Evolutionary conservation across 495 filamentous ascomycete genomes (phyloP).

Genomic region (Xylaria acuta): DNA sequence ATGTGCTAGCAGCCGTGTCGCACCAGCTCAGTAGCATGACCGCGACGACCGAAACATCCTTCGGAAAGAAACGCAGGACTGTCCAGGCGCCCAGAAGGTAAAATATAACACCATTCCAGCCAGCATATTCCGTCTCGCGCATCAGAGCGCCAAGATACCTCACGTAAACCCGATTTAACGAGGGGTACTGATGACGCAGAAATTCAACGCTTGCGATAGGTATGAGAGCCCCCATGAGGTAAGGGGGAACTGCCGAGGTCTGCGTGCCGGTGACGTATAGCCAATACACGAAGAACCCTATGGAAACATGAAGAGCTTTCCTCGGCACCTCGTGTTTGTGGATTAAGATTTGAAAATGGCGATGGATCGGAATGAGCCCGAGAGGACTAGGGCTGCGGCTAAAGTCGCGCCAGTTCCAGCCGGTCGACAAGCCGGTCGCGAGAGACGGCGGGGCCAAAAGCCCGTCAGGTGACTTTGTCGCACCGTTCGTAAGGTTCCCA

Average conservation of each 20-base stretch:
- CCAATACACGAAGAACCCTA: conserved; percentile 88
- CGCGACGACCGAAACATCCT: conserved; percentile 90
- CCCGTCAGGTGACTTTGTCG: conserved; percentile 58
- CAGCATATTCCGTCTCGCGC: conserved; percentile 91
- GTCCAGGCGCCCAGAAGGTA: conserved; percentile 90
- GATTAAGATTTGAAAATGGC: conserved; percentile 72
- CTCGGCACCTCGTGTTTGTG: conserved; percentile 81
- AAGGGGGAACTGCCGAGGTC: conserved; percentile 76
- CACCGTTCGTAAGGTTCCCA: conserved; percentile 40
- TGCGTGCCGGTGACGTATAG: conserved; percentile 81
- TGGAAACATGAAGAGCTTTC: conserved; percentile 85
- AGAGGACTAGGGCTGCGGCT: conserved; percentile 89
- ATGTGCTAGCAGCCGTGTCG: conserved; percentile 93
- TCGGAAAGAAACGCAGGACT: conserved; percentile 85
- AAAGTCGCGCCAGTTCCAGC: conserved; percentile 75
- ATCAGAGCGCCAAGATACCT: conserved; percentile 84
- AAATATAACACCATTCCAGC: conserved; percentile 96
- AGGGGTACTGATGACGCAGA: conserved; percentile 77
- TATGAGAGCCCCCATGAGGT: conserved; percentile 80
- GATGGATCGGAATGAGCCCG: conserved; percentile 93
- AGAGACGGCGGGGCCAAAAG: conserved; percentile 71
- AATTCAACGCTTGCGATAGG: conserved; percentile 86
- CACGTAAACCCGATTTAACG: conserved; percentile 89
- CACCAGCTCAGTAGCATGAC: conserved; percentile 95
- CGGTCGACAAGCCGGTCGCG: conserved; percentile 47